A percentile compares a stretch with the other conserved stretches of the same genome.
phyloP scores from a whole-genome alignment of 2,329 filamentous ascomycete species.

The Fusarium tricinctum region DNA sequence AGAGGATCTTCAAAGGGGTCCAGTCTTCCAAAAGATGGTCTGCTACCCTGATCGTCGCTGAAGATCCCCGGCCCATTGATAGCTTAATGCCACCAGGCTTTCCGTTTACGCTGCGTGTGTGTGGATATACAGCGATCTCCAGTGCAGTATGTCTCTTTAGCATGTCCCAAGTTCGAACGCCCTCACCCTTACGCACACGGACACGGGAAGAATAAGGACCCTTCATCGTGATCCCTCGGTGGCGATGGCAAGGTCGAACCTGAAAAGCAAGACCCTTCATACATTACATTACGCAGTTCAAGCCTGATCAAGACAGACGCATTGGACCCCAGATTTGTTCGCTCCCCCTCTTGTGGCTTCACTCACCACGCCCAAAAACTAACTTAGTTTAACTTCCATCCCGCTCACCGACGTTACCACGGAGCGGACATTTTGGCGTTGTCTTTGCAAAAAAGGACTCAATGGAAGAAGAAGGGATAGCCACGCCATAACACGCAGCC shows the following conservation, averaged over 20 bases:
- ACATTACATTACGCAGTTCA: conserved; percentile 20
- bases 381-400: conserved; percentile 6
- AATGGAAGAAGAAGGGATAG: neutral
- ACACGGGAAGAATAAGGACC: conserved; percentile 8
- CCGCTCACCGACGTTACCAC: conserved; percentile 40
- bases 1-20: conserved; percentile 32
- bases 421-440: neutral
- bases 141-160: conserved; percentile 25
- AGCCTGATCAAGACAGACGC: conserved; percentile 1
- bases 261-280: conserved; percentile 34
- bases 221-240: conserved; percentile 20
- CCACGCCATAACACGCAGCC: conserved; percentile 33
- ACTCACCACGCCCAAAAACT: neutral
- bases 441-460: conserved; percentile 1
- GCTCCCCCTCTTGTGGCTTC: neutral
- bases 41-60: conserved; percentile 38
- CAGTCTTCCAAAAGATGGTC: conserved; percentile 11
- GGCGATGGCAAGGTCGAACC: conserved; percentile 20
- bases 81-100: conserved; percentile 30
- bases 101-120: conserved; percentile 2
- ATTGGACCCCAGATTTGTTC: conserved; percentile 19
- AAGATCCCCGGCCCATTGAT: conserved; percentile 10
- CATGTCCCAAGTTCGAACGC: conserved; percentile 10
- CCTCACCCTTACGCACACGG: conserved; percentile 16
- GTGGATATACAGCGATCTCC: conserved; percentile 31